Evolutionary conservation across 306 rosid species (phyloP), one percentile per base, ranked within the genome.

Genomic region (Dryas octopetala): DNA sequence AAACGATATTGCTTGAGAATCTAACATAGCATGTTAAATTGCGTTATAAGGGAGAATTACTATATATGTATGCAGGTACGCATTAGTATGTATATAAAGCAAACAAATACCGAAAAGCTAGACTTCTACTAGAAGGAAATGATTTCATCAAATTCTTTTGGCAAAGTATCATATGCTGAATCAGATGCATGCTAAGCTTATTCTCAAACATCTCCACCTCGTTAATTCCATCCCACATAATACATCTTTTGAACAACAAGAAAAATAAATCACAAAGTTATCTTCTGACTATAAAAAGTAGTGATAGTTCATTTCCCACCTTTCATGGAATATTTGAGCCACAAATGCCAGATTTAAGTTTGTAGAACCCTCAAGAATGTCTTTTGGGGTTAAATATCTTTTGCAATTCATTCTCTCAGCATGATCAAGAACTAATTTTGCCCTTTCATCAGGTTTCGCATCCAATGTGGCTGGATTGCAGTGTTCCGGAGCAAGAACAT

Each of bases 331-430:
- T 83, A 96, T 84, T 64, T 96, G 99, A 49, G 98, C 97, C 66
- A 96, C 97, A 84, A 96, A 96, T 50, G 89, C 99, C 70, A 96
- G 92, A 78, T 96, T 96, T 68, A 96, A 84, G 87, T 88, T 96
- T 28, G 97, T 74, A 53, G 97, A 89, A 62, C 98, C 98, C 53
- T 92, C 99, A 10, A 76, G 86, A 79, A 96, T 84, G 79, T 96
- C 99, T 81, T 78, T 90, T 3, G 99, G 81, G 49, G 87, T 52
- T 75, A 96, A 82, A 83, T 92, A 92, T 88, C 97, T 83, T 85
- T 92, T 96, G 86, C 99, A 96, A 61, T 87, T 89, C 96, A 96
- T 89, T 86, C 81, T 85, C 89, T 96, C 99, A 4, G 99, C 99
- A 84, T 96, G 99, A 62, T 96, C 99, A 76, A 96, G 90, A 71